Percentiles rank a stretch among this genome's conserved stretches.
Conservation (phyloP, 2,329 filamentous ascomycete species). For the Reticulascus tulasneorum region DNA sequence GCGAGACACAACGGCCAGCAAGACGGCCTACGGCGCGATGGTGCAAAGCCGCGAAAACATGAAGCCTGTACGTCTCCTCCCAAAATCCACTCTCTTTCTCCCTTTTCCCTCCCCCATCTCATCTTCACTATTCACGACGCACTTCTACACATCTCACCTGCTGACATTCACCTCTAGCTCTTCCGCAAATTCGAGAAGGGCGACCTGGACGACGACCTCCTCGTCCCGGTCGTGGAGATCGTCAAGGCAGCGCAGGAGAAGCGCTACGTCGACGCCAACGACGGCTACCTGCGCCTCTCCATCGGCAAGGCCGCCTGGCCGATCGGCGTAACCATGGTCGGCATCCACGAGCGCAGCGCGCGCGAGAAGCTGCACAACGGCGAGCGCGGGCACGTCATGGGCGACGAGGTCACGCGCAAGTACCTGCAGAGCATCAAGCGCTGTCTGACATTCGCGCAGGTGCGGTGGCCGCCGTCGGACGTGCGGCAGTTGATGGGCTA, state of each 20-base stretch:
- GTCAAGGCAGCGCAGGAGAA: slow-evolving; percentile 85
- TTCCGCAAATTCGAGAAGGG: slow-evolving; percentile 85
- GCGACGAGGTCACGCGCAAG: slow-evolving; percentile 91
- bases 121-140: not conserved
- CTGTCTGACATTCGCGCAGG: slow-evolving; percentile 93
- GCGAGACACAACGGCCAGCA: slow-evolving; percentile 68
- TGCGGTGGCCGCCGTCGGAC: slow-evolving; percentile 92
- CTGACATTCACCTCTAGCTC: slow-evolving; percentile 40
- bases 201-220: slow-evolving; percentile 72
- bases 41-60: slow-evolving; percentile 83
- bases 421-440: slow-evolving; percentile 97
- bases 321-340: slow-evolving; percentile 99
- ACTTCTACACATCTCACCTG: not conserved
- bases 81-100: not conserved
- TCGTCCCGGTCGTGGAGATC: slow-evolving; percentile 85
- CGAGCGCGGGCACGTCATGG: slow-evolving; percentile 91
- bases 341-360: slow-evolving; percentile 95
- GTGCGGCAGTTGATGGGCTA: slow-evolving; percentile 91
- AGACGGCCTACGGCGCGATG: slow-evolving; percentile 80
- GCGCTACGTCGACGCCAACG: slow-evolving; percentile 92
- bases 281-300: slow-evolving; percentile 86
- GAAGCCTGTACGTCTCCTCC: slow-evolving; percentile 55
- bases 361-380: slow-evolving; percentile 91
- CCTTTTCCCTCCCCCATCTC: not conserved
- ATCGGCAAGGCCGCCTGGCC: slow-evolving; percentile 98